These are phyloP conservation scores for Candida sphagnicola DNA, from an alignment of 805 yeast genomes.

Conservation along the genomic window DNA sequence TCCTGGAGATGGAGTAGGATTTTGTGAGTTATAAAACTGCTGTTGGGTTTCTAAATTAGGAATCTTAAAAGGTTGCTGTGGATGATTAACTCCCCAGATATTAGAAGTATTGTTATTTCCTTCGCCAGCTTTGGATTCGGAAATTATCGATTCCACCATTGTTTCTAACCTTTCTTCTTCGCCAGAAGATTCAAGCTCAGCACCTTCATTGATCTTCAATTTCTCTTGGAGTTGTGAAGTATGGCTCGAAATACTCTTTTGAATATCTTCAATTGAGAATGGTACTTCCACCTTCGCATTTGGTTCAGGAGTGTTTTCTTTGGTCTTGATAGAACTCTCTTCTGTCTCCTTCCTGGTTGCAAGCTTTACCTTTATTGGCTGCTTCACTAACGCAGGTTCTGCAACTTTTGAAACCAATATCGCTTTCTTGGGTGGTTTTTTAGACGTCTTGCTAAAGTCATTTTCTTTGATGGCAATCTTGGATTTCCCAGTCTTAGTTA, in stretches of 20 bases:
- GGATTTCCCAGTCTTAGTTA: neutral
- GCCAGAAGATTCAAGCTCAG: constrained; percentile 6
- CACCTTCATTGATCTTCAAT: constrained; percentile 6
- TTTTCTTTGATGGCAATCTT: neutral
- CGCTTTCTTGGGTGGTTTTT: neutral
- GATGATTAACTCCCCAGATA: constrained; percentile 5
- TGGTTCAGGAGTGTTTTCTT: constrained; percentile 3
- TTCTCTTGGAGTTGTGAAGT: constrained; percentile 21
- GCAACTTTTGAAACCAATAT: too few species aligned
- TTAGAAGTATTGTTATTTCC: neutral
- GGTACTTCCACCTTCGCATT: constrained; percentile 12
- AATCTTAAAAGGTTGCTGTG: constrained; percentile 3
- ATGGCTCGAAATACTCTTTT: constrained; percentile 31
- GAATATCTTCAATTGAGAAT: constrained; percentile 33
- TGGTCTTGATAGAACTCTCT: neutral
- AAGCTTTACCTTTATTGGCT: neutral
- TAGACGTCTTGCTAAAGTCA: too few species aligned
- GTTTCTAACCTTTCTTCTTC: constrained; percentile 11
- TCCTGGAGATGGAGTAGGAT: neutral
- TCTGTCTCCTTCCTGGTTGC: neutral
- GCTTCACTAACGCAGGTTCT: neutral
- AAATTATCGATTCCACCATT: constrained; percentile 17
- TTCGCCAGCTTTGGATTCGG: constrained; percentile 4
- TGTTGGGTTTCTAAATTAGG: constrained; percentile 1
- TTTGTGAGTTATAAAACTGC: constrained; percentile 1